phyloP scores from a whole-genome alignment of 139 green algal species.

The Chlorella sorokiniana region DNA sequence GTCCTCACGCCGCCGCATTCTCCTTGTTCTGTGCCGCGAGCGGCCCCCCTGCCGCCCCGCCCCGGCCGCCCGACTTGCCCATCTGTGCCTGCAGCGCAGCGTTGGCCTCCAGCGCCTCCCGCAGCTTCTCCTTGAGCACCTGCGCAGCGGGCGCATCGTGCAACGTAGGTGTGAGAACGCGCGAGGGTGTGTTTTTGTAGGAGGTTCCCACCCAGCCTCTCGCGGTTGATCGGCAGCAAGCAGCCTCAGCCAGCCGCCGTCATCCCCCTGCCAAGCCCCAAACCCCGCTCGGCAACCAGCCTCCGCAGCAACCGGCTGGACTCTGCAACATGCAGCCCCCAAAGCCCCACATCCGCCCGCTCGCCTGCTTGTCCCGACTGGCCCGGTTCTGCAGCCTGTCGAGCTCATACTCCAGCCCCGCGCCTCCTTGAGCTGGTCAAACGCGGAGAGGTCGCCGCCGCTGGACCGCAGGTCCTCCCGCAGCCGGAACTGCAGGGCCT shows the following conservation, averaged over 20 bases:
- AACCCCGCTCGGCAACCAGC: no score
- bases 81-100: slow-evolving; percentile 18
- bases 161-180: no score
- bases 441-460: slow-evolving; percentile 39
- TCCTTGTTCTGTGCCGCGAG: slow-evolving; percentile 5
- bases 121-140: slow-evolving; percentile 39
- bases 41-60: not conserved
- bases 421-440: slow-evolving; percentile 71
- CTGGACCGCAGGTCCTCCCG: slow-evolving; percentile 64
- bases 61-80: not conserved
- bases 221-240: no score
- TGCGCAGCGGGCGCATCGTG: not conserved
- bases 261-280: no score
- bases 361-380: slow-evolving; percentile 38
- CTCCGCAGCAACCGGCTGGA: not conserved
- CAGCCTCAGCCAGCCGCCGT: no score
- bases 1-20: not conserved
- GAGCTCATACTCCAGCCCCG: slow-evolving; percentile 70
- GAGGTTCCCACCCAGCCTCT: no score
- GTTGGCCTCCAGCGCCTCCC: slow-evolving; percentile 23
- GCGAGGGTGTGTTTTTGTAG: no score
- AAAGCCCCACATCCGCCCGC: no score
- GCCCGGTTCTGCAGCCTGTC: slow-evolving; percentile 54
- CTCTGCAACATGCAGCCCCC: not conserved
- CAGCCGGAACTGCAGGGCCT: slow-evolving; percentile 76